These are phyloP conservation scores for Aspergillus flavus DNA, from an alignment of 2,329 filamentous ascomycete species.

Conservation along the genomic window DNA sequence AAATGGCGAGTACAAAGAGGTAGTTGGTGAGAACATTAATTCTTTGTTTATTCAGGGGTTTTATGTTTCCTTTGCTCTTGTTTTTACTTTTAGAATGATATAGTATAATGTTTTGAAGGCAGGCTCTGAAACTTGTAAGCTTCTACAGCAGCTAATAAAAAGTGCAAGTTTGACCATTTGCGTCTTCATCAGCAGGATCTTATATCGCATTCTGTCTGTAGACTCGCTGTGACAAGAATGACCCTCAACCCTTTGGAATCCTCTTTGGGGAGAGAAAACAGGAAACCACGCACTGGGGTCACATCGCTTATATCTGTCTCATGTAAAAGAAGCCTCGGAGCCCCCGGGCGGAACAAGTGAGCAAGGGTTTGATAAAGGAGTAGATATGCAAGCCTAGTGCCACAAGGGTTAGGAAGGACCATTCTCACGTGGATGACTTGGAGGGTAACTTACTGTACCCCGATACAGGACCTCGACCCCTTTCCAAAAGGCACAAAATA, in stretches of 20 bases:
- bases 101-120: too few relatives aligned
- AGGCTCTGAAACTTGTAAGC: too few relatives aligned
- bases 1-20: too few relatives aligned
- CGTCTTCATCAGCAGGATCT: too few relatives aligned
- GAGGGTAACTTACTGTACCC: neutral
- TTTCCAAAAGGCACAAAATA: slow-evolving; percentile 5
- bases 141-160: too few relatives aligned
- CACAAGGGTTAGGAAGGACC: neutral
- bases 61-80: too few relatives aligned
- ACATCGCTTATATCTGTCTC: neutral
- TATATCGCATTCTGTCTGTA: too few relatives aligned
- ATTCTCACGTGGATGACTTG: neutral
- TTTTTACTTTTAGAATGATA: too few relatives aligned
- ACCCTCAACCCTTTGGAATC: slow-evolving; percentile 1
- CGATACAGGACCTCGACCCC: slow-evolving; percentile 3
- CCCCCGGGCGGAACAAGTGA: slow-evolving; percentile 1
- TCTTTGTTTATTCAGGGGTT: too few relatives aligned
- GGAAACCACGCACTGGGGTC: neutral
- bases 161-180: too few relatives aligned
- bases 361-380: neutral
- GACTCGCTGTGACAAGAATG: neutral
- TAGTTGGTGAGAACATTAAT: too few relatives aligned
- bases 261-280: neutral
- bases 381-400: neutral
- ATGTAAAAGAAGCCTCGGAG: neutral